Evolutionary conservation across 2,329 filamentous ascomycete genomes (phyloP), one percentile per base, ranked within the genome.

Genomic region (Verticillium klebahnii): DNA sequence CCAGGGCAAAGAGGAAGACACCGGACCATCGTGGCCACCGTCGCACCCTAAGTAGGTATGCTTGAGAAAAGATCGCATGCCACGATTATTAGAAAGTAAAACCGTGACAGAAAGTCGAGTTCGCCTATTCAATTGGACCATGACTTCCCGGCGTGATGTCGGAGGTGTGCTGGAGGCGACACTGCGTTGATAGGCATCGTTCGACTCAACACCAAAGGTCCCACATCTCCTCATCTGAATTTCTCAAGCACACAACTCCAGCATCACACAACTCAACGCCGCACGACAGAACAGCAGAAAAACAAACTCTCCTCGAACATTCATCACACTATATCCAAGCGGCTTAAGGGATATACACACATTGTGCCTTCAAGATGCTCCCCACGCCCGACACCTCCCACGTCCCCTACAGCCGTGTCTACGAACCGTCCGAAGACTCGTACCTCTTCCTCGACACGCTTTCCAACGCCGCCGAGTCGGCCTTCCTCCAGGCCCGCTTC

Each of bases 401-500:
- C 78, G 91, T 98, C 63, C 86, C 89, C 60, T 96, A 93, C 77
- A 86, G 91, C 74, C 87, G 89, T 61, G 89, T 98, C 68, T 99
- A 99, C 77, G 93, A 97, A 72, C 95, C 95, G 39, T 90, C 94
- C 12, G 95, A 99, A 77, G 95, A 99, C 78, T 97, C 93, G 5
- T 99, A 92, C 73, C 85, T 99, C 55, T 85, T 99, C 57, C 86
- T 99, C 34, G 94, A 99, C 77, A 96, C 93, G 0, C 84, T 99
- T 55, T 94, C 93, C 0, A 89, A 88, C 1, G 63, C 80, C 0
- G 73, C 83, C 2, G 92, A 97, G 76, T 85, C 81, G 4, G 67
- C 78, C 29, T 97, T 92, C 74, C 85, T 97, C 23, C 80, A 80
- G 19, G 62, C 76, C 5, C 85, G 85, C 54, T 96, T 97, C 72